These are phyloP conservation scores for Jaapia argillacea DNA, from an alignment of 768 basidiomycete species.

Conservation along the genomic window DNA sequence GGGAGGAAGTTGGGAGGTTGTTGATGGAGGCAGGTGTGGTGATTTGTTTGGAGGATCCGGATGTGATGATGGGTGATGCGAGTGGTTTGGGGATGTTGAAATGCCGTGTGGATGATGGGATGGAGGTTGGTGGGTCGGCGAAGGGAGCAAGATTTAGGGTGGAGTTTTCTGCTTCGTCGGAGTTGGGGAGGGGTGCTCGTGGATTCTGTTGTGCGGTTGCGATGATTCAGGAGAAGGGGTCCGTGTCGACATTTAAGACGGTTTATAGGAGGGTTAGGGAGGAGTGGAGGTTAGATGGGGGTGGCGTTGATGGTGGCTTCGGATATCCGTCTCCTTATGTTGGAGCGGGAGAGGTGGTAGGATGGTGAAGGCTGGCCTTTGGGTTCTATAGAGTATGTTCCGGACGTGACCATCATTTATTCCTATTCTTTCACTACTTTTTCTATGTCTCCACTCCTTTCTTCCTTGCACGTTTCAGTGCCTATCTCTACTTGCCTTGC, in stretches of 20 bases:
- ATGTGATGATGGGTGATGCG: too few relatives aligned
- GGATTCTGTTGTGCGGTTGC: slow-evolving; percentile 57
- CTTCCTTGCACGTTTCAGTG: too few relatives aligned
- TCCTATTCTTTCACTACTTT: too few relatives aligned
- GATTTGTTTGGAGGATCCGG: slow-evolving; percentile 48
- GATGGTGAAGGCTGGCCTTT: too few relatives aligned
- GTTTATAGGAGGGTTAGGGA: slow-evolving; percentile 66
- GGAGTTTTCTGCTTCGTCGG: slow-evolving; percentile 44
- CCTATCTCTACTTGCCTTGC: too few relatives aligned
- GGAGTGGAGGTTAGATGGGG: slow-evolving; percentile 45
- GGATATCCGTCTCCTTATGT: too few relatives aligned
- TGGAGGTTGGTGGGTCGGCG: slow-evolving; percentile 21
- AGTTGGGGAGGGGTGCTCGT: slow-evolving; percentile 17
- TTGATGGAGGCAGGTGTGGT: slow-evolving; percentile 56
- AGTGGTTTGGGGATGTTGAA: slow-evolving; percentile 32
- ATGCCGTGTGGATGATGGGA: slow-evolving; percentile 43
- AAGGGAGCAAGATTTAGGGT: slow-evolving; percentile 81
- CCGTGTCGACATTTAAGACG: slow-evolving; percentile 74
- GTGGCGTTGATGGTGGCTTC: too few relatives aligned
- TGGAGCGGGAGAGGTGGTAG: too few relatives aligned
- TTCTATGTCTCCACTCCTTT: too few relatives aligned
- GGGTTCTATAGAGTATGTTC: too few relatives aligned
- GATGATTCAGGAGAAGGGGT: slow-evolving; percentile 85
- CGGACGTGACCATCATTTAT: too few relatives aligned
- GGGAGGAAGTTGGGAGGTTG: slow-evolving; percentile 51